phyloP scores from a whole-genome alignment of 2,329 filamentous ascomycete genomes.

The Hymenoscyphus fraxineus region DNA sequence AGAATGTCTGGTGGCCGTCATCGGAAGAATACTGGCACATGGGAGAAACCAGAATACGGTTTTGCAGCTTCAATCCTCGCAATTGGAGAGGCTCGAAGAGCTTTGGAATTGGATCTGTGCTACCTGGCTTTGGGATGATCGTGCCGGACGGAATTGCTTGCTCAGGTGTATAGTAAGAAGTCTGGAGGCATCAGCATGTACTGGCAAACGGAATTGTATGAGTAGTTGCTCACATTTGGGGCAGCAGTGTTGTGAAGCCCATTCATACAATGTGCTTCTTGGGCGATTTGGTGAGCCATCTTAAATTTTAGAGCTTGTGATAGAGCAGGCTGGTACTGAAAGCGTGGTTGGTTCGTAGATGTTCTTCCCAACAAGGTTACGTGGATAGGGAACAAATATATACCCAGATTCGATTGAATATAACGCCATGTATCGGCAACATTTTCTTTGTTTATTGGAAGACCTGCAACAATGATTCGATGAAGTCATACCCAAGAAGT shows the following conservation, averaged over 20 bases:
- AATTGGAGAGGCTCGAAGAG: constrained; percentile 39
- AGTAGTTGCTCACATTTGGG: background rate
- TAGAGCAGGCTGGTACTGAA: background rate
- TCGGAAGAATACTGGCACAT: constrained; percentile 64
- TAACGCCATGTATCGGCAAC: background rate
- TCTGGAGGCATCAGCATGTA: background rate
- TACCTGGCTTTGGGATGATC: constrained; percentile 40
- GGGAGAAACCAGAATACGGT: constrained; percentile 59
- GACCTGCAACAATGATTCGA: background rate
- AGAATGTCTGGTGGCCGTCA: constrained; percentile 71
- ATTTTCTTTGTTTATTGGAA: no score
- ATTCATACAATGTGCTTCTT: background rate
- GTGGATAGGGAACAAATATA: background rate
- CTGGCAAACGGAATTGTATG: background rate
- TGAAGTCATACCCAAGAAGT: background rate
- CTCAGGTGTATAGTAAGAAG: constrained; percentile 43
- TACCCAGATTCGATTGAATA: background rate
- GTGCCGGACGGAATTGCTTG: constrained; percentile 43
- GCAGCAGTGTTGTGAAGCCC: background rate
- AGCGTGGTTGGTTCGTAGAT: background rate
- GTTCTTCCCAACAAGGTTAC: background rate
- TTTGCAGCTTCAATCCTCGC: constrained; percentile 53
- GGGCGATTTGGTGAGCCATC: background rate
- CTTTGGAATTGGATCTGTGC: constrained; percentile 45
- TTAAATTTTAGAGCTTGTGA: background rate